Conservation (phyloP, 495 filamentous ascomycete species). For the Aspergillus funiculosus region DNA sequence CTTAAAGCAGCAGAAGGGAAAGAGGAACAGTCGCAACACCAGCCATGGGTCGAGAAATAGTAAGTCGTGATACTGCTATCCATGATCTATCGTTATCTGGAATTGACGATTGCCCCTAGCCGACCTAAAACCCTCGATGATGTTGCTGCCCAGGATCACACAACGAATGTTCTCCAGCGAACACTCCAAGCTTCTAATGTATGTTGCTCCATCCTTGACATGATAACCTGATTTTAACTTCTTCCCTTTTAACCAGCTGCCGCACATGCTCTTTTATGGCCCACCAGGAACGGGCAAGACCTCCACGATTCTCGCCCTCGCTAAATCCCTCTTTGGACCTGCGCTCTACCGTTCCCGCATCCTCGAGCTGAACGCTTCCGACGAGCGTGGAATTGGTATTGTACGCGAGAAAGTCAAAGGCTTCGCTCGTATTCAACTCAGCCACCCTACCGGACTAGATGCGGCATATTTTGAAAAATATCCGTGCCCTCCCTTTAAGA, state of each 20-base stretch:
- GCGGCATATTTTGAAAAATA: slow-evolving; percentile 66
- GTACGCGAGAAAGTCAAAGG: slow-evolving; percentile 98
- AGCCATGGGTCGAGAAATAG: slow-evolving; percentile 99
- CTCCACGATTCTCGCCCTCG: slow-evolving; percentile 93
- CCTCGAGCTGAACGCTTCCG: slow-evolving; percentile 96
- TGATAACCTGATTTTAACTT: background rate
- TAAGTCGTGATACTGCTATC: slow-evolving; percentile 38
- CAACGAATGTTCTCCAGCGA: slow-evolving; percentile 82
- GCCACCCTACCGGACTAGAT: slow-evolving; percentile 61
- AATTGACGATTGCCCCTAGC: slow-evolving; percentile 41
- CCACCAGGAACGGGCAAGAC: slow-evolving; percentile 98
- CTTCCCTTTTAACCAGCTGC: slow-evolving; percentile 52
- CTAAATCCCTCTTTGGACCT: slow-evolving; percentile 95
- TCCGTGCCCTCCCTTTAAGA: slow-evolving; percentile 96
- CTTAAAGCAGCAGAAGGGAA: slow-evolving; percentile 50
- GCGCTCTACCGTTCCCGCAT: slow-evolving; percentile 90
- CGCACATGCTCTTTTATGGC: slow-evolving; percentile 99
- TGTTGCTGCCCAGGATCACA: slow-evolving; percentile 97
- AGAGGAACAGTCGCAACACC: slow-evolving; percentile 60
- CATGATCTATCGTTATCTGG: background rate
- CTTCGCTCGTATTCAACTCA: slow-evolving; percentile 91
- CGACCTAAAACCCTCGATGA: slow-evolving; percentile 90
- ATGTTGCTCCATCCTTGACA: background rate
- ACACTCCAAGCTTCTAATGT: slow-evolving; percentile 94
- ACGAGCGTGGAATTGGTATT: slow-evolving; percentile 95